Evolutionary conservation across 257 asterid genomes (phyloP).

Genomic region (Plantago elongata): DNA sequence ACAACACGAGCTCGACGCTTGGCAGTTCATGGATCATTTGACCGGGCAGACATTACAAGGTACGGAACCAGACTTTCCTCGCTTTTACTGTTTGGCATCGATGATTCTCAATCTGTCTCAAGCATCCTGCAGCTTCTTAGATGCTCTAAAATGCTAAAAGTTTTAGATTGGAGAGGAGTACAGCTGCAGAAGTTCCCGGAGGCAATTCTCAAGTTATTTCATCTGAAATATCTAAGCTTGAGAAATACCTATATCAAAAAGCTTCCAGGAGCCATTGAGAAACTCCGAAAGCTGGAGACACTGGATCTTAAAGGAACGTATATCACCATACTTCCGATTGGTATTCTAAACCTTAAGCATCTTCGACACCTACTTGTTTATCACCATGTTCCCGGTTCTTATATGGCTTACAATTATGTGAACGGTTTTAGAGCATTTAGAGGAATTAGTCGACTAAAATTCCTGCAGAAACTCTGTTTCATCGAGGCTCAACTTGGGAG

Average conservation of each 20-base stretch:
- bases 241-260: slow-evolving; percentile 21
- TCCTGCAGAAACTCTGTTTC: slow-evolving; percentile 23
- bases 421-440: slow-evolving; percentile 30
- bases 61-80: slow-evolving; percentile 25
- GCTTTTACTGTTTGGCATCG: slow-evolving; percentile 19
- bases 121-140: slow-evolving; percentile 19
- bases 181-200: slow-evolving; percentile 24
- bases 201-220: slow-evolving; percentile 20
- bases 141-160: slow-evolving; percentile 23
- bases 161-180: slow-evolving; percentile 26
- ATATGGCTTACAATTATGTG: slow-evolving; percentile 24
- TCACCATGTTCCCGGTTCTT: slow-evolving; percentile 16
- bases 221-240: slow-evolving; percentile 30
- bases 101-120: slow-evolving; percentile 17
- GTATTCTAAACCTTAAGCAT: slow-evolving; percentile 26
- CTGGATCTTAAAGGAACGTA: slow-evolving; percentile 32
- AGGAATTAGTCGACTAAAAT: slow-evolving; percentile 26
- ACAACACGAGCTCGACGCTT: slow-evolving; percentile 29
- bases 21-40: slow-evolving; percentile 24
- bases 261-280: slow-evolving; percentile 24
- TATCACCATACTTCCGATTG: slow-evolving; percentile 30
- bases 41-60: slow-evolving; percentile 8
- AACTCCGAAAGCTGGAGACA: slow-evolving; percentile 30
- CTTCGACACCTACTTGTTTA: slow-evolving; percentile 31
- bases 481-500: slow-evolving; percentile 26